These are phyloP conservation scores for Aspergillus ibericus DNA, from an alignment of 2,329 filamentous ascomycete genomes.

Conservation along the genomic window DNA sequence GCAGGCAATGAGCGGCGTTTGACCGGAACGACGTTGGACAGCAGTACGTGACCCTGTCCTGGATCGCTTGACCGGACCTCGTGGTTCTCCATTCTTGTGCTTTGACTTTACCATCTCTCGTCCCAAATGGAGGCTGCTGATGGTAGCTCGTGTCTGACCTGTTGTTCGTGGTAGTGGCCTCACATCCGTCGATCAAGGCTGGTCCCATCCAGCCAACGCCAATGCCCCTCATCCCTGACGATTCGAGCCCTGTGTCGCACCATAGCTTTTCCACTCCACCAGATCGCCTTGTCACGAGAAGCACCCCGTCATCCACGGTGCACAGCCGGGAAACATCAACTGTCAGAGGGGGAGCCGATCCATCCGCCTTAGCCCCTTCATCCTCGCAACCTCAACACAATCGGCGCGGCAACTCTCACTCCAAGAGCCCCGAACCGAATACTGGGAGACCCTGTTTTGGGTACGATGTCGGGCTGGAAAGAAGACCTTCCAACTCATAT, in stretches of 20 bases:
- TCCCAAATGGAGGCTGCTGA: neutral
- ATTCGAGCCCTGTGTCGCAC: slow-evolving; percentile 38
- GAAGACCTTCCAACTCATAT: slow-evolving; percentile 57
- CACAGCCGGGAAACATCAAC: slow-evolving; percentile 48
- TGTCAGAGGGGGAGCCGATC: slow-evolving; percentile 44
- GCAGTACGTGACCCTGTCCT: slow-evolving; percentile 20
- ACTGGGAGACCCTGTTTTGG: slow-evolving; percentile 34
- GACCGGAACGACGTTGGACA: slow-evolving; percentile 11
- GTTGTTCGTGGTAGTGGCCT: slow-evolving; percentile 32
- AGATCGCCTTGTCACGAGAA: slow-evolving; percentile 40
- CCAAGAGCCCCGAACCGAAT: slow-evolving; percentile 44
- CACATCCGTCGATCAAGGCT: slow-evolving; percentile 40
- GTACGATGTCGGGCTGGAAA: slow-evolving; percentile 42
- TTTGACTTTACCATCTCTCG: neutral
- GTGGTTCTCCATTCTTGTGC: slow-evolving; percentile 5
- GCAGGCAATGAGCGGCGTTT: slow-evolving; percentile 18
- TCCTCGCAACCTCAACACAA: slow-evolving; percentile 36
- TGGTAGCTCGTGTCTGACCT: slow-evolving; percentile 10
- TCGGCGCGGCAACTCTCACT: slow-evolving; percentile 43
- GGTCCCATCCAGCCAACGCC: slow-evolving; percentile 38
- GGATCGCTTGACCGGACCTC: slow-evolving; percentile 1
- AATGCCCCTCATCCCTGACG: slow-evolving; percentile 45
- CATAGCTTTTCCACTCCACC: slow-evolving; percentile 38
- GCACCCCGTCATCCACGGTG: slow-evolving; percentile 38
- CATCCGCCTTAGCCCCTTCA: slow-evolving; percentile 34